Conservation (phyloP, 306 rosid species). For the Ceratonia siliqua region DNA sequence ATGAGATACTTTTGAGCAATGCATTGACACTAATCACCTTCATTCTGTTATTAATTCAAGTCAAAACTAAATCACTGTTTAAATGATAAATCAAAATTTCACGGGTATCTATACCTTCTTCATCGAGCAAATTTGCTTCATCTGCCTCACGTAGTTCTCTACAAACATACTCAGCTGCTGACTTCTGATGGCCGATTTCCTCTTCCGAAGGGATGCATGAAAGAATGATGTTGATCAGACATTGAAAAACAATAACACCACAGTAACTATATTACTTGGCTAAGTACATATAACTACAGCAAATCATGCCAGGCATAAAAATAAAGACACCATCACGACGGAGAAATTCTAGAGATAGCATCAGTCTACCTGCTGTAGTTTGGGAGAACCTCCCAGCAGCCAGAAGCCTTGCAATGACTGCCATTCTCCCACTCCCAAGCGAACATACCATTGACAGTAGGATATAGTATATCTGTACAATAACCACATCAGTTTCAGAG, state of each 20-base stretch:
- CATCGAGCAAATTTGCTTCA: conserved; percentile 83
- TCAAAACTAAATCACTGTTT: conserved; percentile 2
- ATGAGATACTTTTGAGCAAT: not conserved
- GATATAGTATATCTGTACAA: conserved; percentile 23
- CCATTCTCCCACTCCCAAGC: conserved; percentile 80
- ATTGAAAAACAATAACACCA: not conserved
- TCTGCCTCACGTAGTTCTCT: conserved; percentile 75
- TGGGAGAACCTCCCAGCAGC: conserved; percentile 61
- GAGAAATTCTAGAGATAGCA: conserved; percentile 2
- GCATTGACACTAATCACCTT: conserved; percentile 10
- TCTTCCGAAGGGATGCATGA: conserved; percentile 49
- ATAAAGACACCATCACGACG: not conserved
- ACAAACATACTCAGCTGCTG: conserved; percentile 61
- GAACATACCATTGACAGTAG: conserved; percentile 55
- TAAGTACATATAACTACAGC: not conserved
- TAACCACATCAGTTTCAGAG: not conserved
- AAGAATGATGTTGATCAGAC: conserved; percentile 37
- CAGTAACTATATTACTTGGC: not conserved
- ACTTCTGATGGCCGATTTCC: conserved; percentile 59
- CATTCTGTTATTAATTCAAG: not conserved
- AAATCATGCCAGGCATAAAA: conserved; percentile 2
- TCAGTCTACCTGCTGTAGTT: conserved; percentile 53
- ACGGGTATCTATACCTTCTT: conserved; percentile 60
- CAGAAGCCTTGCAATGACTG: conserved; percentile 77
- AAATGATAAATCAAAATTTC: conserved; percentile 4